phyloP scores from a whole-genome alignment of 176 grass and related monocot species.

The Paspalum vaginatum region DNA sequence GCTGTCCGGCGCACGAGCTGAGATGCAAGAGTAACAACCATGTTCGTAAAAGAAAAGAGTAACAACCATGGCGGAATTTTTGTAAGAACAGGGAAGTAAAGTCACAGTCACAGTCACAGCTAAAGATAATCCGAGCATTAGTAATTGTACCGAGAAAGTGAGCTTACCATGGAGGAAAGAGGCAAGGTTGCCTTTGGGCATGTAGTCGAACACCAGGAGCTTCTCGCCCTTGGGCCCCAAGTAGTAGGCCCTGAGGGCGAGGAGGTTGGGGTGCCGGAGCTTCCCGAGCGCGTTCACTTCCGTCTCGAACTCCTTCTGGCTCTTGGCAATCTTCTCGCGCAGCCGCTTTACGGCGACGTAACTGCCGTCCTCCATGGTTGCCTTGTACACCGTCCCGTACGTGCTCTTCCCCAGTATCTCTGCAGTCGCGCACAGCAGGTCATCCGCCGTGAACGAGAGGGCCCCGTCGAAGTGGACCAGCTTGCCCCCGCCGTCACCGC shows the following conservation, averaged over 20 bases:
- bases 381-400: constrained; percentile 96
- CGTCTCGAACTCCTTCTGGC: constrained; percentile 84
- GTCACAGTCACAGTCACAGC: neutral
- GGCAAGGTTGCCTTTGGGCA: constrained; percentile 86
- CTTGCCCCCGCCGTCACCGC: constrained; percentile 73
- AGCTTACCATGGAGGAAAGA: constrained; percentile 84
- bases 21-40: neutral
- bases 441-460: constrained; percentile 80
- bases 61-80: neutral
- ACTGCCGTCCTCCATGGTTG: constrained; percentile 83
- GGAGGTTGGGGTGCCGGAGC: constrained; percentile 78
- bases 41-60: too few relatives aligned
- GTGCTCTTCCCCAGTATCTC: constrained; percentile 99
- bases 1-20: constrained; percentile 72
- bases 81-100: neutral
- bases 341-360: constrained; percentile 91
- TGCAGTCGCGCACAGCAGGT: constrained; percentile 89
- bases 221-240: constrained; percentile 96
- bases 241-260: constrained; percentile 80
- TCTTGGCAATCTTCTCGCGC: constrained; percentile 90
- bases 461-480: constrained; percentile 82
- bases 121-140: neutral
- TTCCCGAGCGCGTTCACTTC: constrained; percentile 80
- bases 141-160: neutral
- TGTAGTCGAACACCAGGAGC: constrained; percentile 94